phyloP scores from a whole-genome alignment of 1,284 basidiomycete genomes.

The Pseudozyma flocculosa region DNA sequence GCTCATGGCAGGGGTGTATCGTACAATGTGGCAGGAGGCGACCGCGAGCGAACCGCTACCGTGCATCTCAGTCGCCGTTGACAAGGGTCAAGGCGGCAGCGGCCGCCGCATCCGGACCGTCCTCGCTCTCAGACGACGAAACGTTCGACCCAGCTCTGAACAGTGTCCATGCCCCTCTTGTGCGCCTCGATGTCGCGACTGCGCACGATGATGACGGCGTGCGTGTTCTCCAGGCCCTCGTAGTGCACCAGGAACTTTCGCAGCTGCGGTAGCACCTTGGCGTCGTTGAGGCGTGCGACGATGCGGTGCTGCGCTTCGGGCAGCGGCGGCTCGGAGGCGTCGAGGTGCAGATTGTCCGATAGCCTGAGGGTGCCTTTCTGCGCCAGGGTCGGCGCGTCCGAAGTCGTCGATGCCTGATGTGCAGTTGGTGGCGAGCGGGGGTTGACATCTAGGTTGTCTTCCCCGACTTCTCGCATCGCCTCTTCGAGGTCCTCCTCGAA shows the following conservation, averaged over 20 bases:
- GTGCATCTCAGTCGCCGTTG: no score
- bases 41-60: no score
- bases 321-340: constrained; percentile 10
- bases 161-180: constrained; percentile 16
- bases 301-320: constrained; percentile 17
- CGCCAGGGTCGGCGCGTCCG: neutral
- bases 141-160: constrained; percentile 10
- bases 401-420: neutral
- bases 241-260: constrained; percentile 37
- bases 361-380: constrained; percentile 4
- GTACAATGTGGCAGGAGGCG: no score
- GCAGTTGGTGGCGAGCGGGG: neutral
- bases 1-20: no score
- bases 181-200: constrained; percentile 14
- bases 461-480: constrained; percentile 12
- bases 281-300: constrained; percentile 21
- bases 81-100: no score
- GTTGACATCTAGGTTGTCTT: constrained; percentile 9
- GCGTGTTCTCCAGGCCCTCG: constrained; percentile 34
- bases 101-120: no score
- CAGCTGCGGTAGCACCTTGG: constrained; percentile 13
- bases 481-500: constrained; percentile 20
- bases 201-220: constrained; percentile 45
- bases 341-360: neutral
- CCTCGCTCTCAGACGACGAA: constrained; percentile 7